Percentiles rank a stretch among this genome's conserved stretches.
phyloP scores from a whole-genome alignment of 768 basidiomycete species.

The Ephemerocybe angulata region DNA sequence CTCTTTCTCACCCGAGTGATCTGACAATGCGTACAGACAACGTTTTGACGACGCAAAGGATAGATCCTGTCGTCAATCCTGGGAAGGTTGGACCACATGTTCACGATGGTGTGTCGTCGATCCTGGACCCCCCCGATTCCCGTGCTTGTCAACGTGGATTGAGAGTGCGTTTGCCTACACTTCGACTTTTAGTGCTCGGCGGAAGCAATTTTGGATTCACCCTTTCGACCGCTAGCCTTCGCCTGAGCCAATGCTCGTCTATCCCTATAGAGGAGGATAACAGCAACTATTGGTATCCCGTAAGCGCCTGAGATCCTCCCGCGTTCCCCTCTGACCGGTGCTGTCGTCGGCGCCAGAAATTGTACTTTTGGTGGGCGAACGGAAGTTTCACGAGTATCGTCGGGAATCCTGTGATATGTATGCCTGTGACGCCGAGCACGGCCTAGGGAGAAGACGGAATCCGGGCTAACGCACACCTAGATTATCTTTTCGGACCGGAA shows the following conservation, averaged over 20 bases:
- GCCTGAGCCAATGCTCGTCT: slow-evolving; percentile 34
- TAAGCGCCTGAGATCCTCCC: slow-evolving; percentile 1
- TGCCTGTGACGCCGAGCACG: too few species aligned
- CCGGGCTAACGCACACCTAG: slow-evolving; percentile 14
- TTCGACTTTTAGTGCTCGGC: slow-evolving; percentile 30
- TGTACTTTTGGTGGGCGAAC: slow-evolving; percentile 36
- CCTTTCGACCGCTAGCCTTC: slow-evolving; percentile 26
- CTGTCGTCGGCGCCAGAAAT: slow-evolving; percentile 10
- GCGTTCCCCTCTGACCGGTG: slow-evolving; percentile 2
- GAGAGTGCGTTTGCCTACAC: background rate
- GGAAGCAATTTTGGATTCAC: slow-evolving; percentile 35
- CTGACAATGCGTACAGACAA: slow-evolving; percentile 21
- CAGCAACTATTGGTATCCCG: slow-evolving; percentile 32
- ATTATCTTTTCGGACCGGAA: slow-evolving; percentile 33
- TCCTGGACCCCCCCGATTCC: background rate
- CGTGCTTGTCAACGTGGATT: too few species aligned
- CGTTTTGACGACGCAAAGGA: slow-evolving; percentile 33
- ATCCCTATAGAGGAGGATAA: slow-evolving; percentile 36
- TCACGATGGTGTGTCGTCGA: slow-evolving; percentile 25
- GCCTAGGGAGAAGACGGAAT: background rate
- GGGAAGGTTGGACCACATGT: slow-evolving; percentile 31
- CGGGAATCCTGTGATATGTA: slow-evolving; percentile 36
- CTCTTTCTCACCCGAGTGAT: background rate
- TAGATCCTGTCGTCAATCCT: slow-evolving; percentile 36
- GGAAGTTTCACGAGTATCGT: slow-evolving; percentile 34